Base-by-base conservation (phyloP, 2,329 filamentous ascomycete species). In the Trichoderma oligosporum region DNA sequence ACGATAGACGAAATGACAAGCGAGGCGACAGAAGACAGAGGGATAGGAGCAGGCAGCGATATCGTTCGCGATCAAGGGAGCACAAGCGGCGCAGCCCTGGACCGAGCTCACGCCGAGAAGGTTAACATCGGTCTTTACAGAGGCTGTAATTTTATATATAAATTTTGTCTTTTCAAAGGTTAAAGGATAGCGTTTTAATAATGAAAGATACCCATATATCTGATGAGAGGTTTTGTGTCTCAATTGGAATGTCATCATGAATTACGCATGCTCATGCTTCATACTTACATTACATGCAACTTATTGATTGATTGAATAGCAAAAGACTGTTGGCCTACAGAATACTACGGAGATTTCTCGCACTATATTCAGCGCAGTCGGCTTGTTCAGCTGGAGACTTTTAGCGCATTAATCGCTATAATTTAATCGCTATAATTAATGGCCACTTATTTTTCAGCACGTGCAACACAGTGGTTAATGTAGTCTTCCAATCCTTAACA, bases 21-120 rank as follows among this genome's bases (percentile, higher is more conserved):
- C 47, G 33, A 27, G 46, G 29, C 14, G 46, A 48, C 14, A 36
- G 35, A 9, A 52, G 59, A 3, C 56, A 54, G 22, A 57, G 55
- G 11, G 61, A 64, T 8, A 48, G 60, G 16, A 62, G 58, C 24
- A 58, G 61, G 38, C 61, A 63, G 12, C 44, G 60, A 5, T 42
- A 59, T 27, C 60, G 62, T 9, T 67, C 63, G 9, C 65, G 59
- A 11, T 65, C 65, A 1, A 63, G 59, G 18, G 61, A 64, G 11
- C 45, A 61, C n/a, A 54, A 48, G 24, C 55, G 55, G 20, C 55
- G 58, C 4, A 53, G 48, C 20, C 58, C 55, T 12, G 56, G 52
- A n/a, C 35, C 38, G 22, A 31, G 35, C 16, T 56, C 57, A n/a
- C 57, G 57, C 25, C 45, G 57, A 20, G 36, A 54, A 12, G 49